Base-by-base conservation (phyloP, 305 asterid species). In the Solanum hybrid region DNA sequence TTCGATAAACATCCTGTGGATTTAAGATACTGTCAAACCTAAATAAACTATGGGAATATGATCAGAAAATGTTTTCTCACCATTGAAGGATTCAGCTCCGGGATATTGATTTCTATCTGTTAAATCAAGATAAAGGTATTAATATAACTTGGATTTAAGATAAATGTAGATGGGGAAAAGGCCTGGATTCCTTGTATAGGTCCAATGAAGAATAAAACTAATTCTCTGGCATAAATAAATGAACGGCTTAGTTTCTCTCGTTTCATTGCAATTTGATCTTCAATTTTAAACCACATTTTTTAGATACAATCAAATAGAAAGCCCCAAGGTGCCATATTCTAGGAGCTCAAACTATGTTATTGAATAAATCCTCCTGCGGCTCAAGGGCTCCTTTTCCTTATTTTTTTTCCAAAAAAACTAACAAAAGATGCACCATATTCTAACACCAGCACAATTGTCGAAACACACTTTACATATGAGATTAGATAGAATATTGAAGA, bases 1-100 rank as follows among this genome's bases (percentile, higher is more conserved):
- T 97, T 89, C 99, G 98, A 94, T 97, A 97, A 92, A 97, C 99
- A 95, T 97, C 99, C 99, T 97, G 98, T 89, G 92, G 92, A 91
- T 88, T 87, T 36, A 94, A 91, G 90, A 92, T 76, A 91, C 91
- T 90, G 93, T 92, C 89, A 89, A 89, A 89, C 92, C 88, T 46
- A 89, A 89, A 91, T 78, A 74, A 84, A 81, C 86, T 86, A 80
- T 71, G 86, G 76, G 87, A 57, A 91, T 89, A 24, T 16, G 34
- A 87, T 84, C 61, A 42, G 37, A 86, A 87, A 37, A 89, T 11
- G 67, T 37, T 42, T 73, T 88, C 94, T 91, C 90, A 97, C 99
- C 99, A 95, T 97, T 92, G 96, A 97, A 67, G 99, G 99, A 92
- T 96, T 96, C 90, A 97, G 95, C 94, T 97, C 99, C 22, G 99